phyloP scores from a whole-genome alignment of 2,329 filamentous ascomycete species.

The Aureobasidium mangrovei region DNA sequence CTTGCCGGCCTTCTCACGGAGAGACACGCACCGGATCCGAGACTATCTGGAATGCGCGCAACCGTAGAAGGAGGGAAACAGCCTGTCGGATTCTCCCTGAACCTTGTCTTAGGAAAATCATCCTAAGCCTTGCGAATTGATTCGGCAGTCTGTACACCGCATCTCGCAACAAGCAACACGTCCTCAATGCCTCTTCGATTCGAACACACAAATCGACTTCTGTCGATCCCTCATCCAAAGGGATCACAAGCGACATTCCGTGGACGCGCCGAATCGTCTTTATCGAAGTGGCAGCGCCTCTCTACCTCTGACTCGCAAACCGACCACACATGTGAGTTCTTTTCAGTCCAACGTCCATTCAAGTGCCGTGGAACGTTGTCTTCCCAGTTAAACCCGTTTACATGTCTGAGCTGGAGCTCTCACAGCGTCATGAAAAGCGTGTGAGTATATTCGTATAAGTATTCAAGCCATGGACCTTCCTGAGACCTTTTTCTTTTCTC shows the following conservation, averaged over 20 bases:
- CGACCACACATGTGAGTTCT: not conserved
- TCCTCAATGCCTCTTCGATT: not conserved
- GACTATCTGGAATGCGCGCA: not conserved
- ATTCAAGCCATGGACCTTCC: not conserved
- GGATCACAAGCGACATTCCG: not conserved
- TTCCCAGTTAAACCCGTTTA: slow-evolving; percentile 5
- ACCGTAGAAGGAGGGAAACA: not conserved
- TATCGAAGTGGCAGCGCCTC: not conserved
- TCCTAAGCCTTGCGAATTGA: not conserved
- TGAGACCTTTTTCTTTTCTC: not conserved
- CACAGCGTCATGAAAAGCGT: not conserved
- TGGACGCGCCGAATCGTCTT: not conserved
- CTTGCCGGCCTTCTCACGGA: not conserved
- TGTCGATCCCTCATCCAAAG: not conserved
- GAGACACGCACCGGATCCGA: not conserved
- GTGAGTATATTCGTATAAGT: not conserved
- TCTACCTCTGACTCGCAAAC: not conserved
- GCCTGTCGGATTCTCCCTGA: not conserved
- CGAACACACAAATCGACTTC: not conserved
- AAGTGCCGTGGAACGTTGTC: not conserved
- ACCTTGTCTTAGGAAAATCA: not conserved
- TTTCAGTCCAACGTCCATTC: not conserved
- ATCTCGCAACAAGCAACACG: not conserved
- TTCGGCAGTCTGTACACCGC: not conserved
- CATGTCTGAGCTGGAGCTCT: not conserved